These are phyloP conservation scores for Cutaneotrichosporon sp. DNA, from an alignment of 1,284 basidiomycete species.

Conservation along the genomic window DNA sequence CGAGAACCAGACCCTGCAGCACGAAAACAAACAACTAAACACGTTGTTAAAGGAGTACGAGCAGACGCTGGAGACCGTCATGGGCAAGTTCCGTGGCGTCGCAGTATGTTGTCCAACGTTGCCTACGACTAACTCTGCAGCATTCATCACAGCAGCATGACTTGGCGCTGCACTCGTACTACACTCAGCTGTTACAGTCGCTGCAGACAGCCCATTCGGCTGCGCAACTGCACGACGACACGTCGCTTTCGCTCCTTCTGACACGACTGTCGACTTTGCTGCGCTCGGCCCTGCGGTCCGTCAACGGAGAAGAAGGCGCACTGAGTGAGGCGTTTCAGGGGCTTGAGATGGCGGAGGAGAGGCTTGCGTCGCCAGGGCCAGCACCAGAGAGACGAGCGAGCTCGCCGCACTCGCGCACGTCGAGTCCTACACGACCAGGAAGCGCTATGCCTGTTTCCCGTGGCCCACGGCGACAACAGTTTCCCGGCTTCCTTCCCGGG, in stretches of 20 bases:
- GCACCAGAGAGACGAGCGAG: not conserved
- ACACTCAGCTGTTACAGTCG: conserved; percentile 74
- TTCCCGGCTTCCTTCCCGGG: conserved; percentile 36
- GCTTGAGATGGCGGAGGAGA: not conserved
- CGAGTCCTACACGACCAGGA: not conserved
- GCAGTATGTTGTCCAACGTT: conserved; percentile 59
- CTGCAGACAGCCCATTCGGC: conserved; percentile 63
- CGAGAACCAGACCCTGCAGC: conserved; percentile 84
- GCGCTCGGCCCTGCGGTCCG: conserved; percentile 63
- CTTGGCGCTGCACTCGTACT: conserved; percentile 79
- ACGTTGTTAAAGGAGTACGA: conserved; percentile 90
- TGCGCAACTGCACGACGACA: conserved; percentile 58
- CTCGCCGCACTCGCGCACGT: conserved; percentile 1
- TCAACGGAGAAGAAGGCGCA: conserved; percentile 60
- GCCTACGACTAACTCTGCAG: conserved; percentile 49
- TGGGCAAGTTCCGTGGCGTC: conserved; percentile 90
- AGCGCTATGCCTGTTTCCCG: conserved; percentile 8
- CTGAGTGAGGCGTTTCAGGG: not conserved
- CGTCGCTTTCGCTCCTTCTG: conserved; percentile 62
- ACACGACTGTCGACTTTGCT: conserved; percentile 66
- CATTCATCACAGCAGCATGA: conserved; percentile 89
- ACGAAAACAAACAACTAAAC: conserved; percentile 92
- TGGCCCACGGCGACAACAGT: conserved; percentile 13
- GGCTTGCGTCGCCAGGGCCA: not conserved
- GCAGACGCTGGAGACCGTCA: conserved; percentile 87